Evolutionary conservation across 768 basidiomycete species (phyloP).

Genomic region (Gyrodon lividus): DNA sequence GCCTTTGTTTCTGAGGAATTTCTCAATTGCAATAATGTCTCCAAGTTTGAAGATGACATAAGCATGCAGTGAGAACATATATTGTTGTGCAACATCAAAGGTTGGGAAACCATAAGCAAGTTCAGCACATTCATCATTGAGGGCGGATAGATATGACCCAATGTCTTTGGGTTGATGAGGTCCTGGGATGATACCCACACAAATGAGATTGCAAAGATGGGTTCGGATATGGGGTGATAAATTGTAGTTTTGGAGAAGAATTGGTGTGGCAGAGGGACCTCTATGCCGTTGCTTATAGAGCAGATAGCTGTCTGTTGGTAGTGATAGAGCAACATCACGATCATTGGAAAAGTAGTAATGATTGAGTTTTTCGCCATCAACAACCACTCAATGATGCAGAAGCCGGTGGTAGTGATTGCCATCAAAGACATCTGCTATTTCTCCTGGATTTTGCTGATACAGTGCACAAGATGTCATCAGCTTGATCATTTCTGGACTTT

Average conservation of each 20-base stretch:
- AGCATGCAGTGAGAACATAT: constrained; percentile 12
- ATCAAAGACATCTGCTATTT: constrained; percentile 38
- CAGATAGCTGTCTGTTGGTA: constrained; percentile 43
- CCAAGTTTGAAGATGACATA: constrained; percentile 28
- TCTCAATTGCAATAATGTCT: constrained; percentile 34
- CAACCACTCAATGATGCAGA: constrained; percentile 16
- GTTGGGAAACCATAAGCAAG: constrained; percentile 13
- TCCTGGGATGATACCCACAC: constrained; percentile 32
- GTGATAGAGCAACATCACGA: constrained; percentile 42
- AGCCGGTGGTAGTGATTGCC: constrained; percentile 30
- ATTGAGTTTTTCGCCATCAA: constrained; percentile 22
- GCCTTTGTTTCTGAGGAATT: constrained; percentile 34
- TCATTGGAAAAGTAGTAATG: constrained; percentile 36
- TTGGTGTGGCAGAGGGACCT: background rate
- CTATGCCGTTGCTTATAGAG: constrained; percentile 31
- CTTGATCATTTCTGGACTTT: too few species aligned
- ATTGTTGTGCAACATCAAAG: background rate
- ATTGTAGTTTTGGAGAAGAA: background rate
- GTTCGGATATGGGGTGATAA: background rate
- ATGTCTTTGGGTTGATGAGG: constrained; percentile 33
- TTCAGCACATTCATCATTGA: constrained; percentile 10
- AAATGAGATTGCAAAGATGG: constrained; percentile 24
- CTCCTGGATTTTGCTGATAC: too few species aligned
- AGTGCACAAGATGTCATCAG: too few species aligned
- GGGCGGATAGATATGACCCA: constrained; percentile 35